Evolutionary conservation across 2,329 filamentous ascomycete species (phyloP).

Genomic region (Periconia macrospinosa): DNA sequence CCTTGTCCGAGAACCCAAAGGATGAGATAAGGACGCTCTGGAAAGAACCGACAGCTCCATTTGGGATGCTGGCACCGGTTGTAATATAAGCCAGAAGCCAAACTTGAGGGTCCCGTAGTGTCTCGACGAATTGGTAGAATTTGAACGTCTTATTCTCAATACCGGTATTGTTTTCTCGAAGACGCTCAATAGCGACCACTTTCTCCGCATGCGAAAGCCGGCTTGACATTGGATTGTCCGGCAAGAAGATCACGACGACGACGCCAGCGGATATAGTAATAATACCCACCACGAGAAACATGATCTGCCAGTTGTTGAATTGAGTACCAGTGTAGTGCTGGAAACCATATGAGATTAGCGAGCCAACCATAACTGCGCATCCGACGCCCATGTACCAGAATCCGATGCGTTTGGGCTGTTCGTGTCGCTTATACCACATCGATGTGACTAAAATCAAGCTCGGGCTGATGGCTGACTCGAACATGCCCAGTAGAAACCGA

Average conservation of each 20-base stretch:
- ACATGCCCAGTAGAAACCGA: conserved; percentile 58
- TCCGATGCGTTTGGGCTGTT: conserved; percentile 36
- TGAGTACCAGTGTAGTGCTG: conserved; percentile 18
- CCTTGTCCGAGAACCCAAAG: conserved; percentile 53
- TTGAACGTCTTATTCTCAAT: conserved; percentile 51
- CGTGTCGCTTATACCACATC: conserved; percentile 43
- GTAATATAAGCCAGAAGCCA: conserved; percentile 32
- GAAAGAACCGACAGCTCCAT: conserved; percentile 40
- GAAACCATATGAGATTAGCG: conserved; percentile 24
- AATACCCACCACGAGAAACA: conserved; percentile 23
- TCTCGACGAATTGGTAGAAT: conserved; percentile 49
- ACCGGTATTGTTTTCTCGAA: conserved; percentile 50
- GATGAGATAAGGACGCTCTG: conserved; percentile 22
- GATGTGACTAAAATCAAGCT: conserved; percentile 52
- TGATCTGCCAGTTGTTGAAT: conserved; percentile 24
- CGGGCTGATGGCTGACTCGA: conserved; percentile 60
- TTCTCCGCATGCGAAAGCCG: conserved; percentile 38
- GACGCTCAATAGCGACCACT: conserved; percentile 32
- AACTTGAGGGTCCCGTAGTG: conserved; percentile 47
- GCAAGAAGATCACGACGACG: conserved; percentile 40
- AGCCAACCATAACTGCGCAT: conserved; percentile 14
- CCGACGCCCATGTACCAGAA: conserved; percentile 40
- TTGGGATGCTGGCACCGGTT: conserved; percentile 25
- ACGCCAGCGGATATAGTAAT: conserved; percentile 15
- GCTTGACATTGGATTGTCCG: conserved; percentile 44